Base-by-base conservation (phyloP, 768 basidiomycete genomes). In the Suillus variegatus region DNA sequence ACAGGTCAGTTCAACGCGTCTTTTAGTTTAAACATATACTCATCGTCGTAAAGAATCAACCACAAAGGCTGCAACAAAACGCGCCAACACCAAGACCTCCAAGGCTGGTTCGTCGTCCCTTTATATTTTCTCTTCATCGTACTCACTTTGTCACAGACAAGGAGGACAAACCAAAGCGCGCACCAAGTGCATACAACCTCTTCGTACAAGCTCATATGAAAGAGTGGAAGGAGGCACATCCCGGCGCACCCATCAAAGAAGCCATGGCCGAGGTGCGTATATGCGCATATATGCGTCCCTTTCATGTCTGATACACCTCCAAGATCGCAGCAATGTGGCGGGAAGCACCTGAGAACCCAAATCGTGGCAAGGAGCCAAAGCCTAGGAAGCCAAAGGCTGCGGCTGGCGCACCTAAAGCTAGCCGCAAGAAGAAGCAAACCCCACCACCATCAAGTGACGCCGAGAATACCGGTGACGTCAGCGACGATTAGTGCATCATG, bases 301-400 rank as follows among this genome's bases (percentile, higher is more conserved):
- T 13, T n/a, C 16, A 13, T 28, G 55, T 60, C 67, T 71, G 62
- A 74, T 47, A 6, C 35, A 28, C 22, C 2, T 46, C 20, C 1
- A 67, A 89, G 88, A 86, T 89, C 66, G 87, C 82, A 6, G 77
- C 72, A 1, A 63, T 85, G 63, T 89, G 88, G 88, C 81, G 77
- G 54, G 81, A 87, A 64, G 81, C 88, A 0, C 85, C 85, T 1
- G 86, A 88, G 71, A 89, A 89, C 71, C 87, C 88, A 1, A 88
- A 86, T 65, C 83, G 86, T 32, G 88, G 87, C 22, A 81, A 85
- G 65, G 82, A 81, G 20, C 71, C 79, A 40, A 85, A 83, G 66
- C 22, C 81, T n/a, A 80, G 75, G 56, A 84, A 83, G 54, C 69
- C 84, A 28, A 85, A 83, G 64, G 79, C 79, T 2, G 75, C 72